phyloP scores from a whole-genome alignment of 1,284 basidiomycete species.

The Neolentinus lepideus region DNA sequence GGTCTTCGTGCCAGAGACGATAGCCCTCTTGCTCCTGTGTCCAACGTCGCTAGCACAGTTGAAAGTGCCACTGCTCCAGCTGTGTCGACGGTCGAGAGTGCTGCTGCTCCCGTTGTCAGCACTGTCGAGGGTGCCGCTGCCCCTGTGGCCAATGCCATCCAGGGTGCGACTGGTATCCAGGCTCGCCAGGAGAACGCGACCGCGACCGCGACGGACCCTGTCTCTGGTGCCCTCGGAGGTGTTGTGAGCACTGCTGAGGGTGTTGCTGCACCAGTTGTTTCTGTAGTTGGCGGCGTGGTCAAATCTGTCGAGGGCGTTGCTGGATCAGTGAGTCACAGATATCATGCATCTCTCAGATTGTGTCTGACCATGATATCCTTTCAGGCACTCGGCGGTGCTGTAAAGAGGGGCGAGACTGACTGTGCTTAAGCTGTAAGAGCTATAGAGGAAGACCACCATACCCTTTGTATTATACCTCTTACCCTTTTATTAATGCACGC shows the following conservation, averaged over 20 bases:
- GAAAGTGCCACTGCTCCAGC: not conserved
- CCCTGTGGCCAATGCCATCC: slow-evolving; percentile 4
- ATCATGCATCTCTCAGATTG: not conserved
- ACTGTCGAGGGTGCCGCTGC: slow-evolving; percentile 1
- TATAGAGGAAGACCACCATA: too few species aligned
- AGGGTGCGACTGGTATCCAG: slow-evolving; percentile 1
- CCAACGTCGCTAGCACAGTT: not conserved
- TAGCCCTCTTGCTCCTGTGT: not conserved
- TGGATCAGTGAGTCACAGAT: not conserved
- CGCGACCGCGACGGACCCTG: not conserved
- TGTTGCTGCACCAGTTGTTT: not conserved
- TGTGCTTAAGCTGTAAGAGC: too few species aligned
- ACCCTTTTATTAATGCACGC: too few species aligned
- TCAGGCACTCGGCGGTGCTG: not conserved
- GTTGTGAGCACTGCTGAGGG: slow-evolving; percentile 1
- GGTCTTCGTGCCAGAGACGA: not conserved
- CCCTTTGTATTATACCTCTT: too few species aligned
- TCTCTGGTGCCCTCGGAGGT: not conserved
- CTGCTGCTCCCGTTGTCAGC: not conserved
- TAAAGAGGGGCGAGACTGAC: not conserved
- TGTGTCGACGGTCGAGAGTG: not conserved
- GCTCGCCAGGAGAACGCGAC: not conserved
- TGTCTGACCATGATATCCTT: not conserved
- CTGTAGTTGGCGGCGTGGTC: slow-evolving; percentile 1
- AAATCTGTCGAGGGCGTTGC: slow-evolving; percentile 1